Evolutionary conservation across 2,329 filamentous ascomycete species (phyloP).

Genomic region (Camptophora hylomeconis): DNA sequence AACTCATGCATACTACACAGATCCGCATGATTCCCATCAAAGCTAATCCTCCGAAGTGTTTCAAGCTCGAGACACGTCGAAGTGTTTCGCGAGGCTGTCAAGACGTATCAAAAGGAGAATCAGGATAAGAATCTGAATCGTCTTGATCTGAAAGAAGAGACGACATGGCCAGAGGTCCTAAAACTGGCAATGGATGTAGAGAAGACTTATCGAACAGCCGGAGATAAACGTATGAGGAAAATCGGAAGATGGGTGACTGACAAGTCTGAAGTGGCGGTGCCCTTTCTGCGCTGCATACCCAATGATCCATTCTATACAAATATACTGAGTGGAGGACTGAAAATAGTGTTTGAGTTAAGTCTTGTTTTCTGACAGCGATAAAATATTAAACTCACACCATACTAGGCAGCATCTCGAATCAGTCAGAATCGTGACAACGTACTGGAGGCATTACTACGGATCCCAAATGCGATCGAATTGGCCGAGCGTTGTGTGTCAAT

Average conservation of each 20-base stretch:
- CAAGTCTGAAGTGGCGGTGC: conserved; percentile 1
- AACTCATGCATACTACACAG: no score
- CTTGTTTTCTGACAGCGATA: neutral
- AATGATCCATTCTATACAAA: conserved; percentile 8
- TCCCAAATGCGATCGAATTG: conserved; percentile 6
- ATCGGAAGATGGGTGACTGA: conserved; percentile 5
- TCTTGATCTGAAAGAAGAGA: conserved; percentile 5
- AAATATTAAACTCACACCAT: conserved; percentile 2
- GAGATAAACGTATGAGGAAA: conserved; percentile 2
- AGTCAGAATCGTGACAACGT: conserved; percentile 6
- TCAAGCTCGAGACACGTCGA: conserved; percentile 1
- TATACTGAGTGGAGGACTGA: conserved; percentile 8
- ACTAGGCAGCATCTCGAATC: conserved; percentile 7
- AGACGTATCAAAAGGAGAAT: conserved; percentile 2
- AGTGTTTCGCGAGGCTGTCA: conserved; percentile 6
- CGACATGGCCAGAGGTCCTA: conserved; percentile 10
- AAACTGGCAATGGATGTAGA: conserved; percentile 3
- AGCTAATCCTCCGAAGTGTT: conserved; percentile 1
- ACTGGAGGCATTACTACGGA: conserved; percentile 4
- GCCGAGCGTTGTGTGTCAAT: conserved; percentile 8
- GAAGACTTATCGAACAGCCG: conserved; percentile 1
- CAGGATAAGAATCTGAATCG: neutral
- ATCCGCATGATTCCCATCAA: no score
- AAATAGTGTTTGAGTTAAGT: conserved; percentile 8
- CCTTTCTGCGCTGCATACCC: conserved; percentile 7